Evolutionary conservation across 345 rosid genomes (phyloP).

Genomic region (Eucalyptus tenuipes): DNA sequence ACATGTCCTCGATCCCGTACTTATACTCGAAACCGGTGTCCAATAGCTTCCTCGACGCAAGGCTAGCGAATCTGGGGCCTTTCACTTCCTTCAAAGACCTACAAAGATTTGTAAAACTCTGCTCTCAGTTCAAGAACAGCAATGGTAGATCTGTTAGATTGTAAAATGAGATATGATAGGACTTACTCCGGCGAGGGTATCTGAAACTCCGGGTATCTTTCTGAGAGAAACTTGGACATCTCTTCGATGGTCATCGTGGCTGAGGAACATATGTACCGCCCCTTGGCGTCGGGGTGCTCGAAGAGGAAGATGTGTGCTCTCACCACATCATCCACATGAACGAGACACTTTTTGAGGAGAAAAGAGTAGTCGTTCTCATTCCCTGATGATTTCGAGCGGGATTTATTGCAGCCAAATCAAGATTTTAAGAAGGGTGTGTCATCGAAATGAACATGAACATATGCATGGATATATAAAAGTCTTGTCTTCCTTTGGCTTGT

Average conservation of each 20-base stretch:
- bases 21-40: conserved; percentile 21
- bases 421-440: neutral
- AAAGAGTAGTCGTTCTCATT: neutral
- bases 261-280: conserved; percentile 26
- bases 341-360: neutral
- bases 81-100: neutral
- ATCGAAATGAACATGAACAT: neutral
- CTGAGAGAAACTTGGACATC: conserved; percentile 7
- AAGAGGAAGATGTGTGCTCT: conserved; percentile 30
- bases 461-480: neutral
- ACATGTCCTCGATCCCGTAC: conserved; percentile 16
- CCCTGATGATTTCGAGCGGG: neutral
- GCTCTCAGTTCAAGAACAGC: neutral
- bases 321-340: conserved; percentile 28
- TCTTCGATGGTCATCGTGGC: neutral
- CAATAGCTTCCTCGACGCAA: conserved; percentile 19
- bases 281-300: conserved; percentile 19
- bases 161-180: neutral
- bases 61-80: neutral
- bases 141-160: neutral
- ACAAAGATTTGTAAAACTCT: neutral
- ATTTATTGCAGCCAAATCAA: neutral
- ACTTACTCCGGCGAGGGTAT: conserved; percentile 11
- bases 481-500: neutral
- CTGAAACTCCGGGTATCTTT: conserved; percentile 13